These are phyloP conservation scores for Melaleuca alternifolia DNA, from an alignment of 345 rosid genomes.

Conservation along the genomic window DNA sequence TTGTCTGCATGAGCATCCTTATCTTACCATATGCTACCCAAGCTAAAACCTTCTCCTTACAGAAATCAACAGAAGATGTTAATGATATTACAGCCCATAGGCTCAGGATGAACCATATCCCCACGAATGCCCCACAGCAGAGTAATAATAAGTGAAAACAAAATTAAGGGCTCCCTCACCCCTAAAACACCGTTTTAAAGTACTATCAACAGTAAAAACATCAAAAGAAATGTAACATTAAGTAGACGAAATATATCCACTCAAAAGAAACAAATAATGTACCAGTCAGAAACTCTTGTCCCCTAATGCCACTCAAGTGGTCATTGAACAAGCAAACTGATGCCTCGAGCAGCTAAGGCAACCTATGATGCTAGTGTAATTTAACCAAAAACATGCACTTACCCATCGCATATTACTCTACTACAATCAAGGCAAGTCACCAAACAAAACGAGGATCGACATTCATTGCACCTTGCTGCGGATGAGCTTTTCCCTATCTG, in stretches of 20 bases:
- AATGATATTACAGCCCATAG: background rate
- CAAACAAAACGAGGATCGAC: slow-evolving; percentile 37
- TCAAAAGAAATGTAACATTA: background rate
- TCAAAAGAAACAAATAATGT: background rate
- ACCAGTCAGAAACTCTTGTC: background rate
- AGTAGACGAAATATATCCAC: background rate
- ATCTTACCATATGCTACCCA: background rate
- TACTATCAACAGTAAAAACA: background rate
- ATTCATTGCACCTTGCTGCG: slow-evolving; percentile 39
- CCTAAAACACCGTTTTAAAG: background rate
- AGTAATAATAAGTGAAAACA: background rate
- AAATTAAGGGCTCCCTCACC: background rate
- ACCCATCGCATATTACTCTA: slow-evolving; percentile 52
- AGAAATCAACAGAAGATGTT: background rate
- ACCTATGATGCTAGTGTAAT: background rate
- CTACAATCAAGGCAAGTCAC: slow-evolving; percentile 60
- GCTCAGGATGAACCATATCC: background rate
- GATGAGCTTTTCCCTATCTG: slow-evolving; percentile 35
- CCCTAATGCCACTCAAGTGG: background rate
- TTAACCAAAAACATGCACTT: slow-evolving; percentile 1
- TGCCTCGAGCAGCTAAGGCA: background rate
- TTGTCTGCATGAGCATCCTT: background rate
- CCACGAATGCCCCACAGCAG: background rate
- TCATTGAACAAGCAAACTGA: background rate
- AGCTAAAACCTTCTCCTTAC: background rate